Evolutionary conservation across 331 rosid genomes (phyloP).

Genomic region (Malus hybrid): DNA sequence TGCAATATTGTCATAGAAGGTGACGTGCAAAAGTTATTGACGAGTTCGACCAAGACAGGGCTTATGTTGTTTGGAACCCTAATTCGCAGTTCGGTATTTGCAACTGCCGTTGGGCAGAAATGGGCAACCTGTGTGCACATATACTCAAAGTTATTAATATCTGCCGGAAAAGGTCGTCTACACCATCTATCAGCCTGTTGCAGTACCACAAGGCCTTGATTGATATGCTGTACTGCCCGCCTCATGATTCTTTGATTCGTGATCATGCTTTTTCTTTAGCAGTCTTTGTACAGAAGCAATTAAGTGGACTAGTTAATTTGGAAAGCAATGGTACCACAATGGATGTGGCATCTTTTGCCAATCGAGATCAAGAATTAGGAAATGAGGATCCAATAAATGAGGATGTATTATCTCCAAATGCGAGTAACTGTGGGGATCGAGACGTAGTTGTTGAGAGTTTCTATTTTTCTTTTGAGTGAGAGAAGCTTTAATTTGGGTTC

Average conservation of each 20-base stretch:
- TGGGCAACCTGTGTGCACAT: constrained; percentile 48
- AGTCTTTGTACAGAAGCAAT: constrained; percentile 67
- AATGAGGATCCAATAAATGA: constrained; percentile 16
- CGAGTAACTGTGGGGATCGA: constrained; percentile 24
- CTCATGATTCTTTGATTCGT: constrained; percentile 72
- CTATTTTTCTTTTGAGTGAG: too few species aligned
- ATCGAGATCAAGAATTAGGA: constrained; percentile 8
- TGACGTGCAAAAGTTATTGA: constrained; percentile 55
- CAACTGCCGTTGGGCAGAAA: constrained; percentile 74
- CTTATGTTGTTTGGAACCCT: constrained; percentile 60
- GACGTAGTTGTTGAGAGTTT: constrained; percentile 9
- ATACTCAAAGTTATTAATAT: constrained; percentile 30
- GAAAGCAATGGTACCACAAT: constrained; percentile 26
- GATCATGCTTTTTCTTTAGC: constrained; percentile 83
- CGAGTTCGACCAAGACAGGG: constrained; percentile 41
- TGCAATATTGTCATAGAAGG: constrained; percentile 54
- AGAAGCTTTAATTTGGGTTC: too few species aligned
- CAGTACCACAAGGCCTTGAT: constrained; percentile 61
- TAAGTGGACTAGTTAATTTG: constrained; percentile 31
- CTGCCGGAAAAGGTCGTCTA: constrained; percentile 32
- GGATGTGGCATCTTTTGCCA: constrained; percentile 16
- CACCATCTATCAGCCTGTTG: constrained; percentile 57
- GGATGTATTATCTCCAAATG: constrained; percentile 15
- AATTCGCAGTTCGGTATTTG: constrained; percentile 78
- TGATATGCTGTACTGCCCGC: constrained; percentile 61